phyloP scores from a whole-genome alignment of 192 early-diverging fungal species.

The Pilaira anomala region DNA sequence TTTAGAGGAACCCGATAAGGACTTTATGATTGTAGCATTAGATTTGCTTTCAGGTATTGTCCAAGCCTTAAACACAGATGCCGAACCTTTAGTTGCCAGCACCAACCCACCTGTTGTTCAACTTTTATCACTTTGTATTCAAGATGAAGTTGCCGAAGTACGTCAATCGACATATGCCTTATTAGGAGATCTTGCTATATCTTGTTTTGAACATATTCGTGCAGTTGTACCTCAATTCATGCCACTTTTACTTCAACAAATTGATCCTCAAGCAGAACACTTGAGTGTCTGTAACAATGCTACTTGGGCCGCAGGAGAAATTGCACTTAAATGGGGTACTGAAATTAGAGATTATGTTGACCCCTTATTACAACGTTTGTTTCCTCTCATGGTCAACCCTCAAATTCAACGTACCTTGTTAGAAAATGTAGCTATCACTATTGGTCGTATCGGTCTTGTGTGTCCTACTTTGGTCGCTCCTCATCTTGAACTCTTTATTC shows the following conservation, averaged over 20 bases:
- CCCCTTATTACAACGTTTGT: slow-evolving; percentile 79
- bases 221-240: slow-evolving; percentile 80
- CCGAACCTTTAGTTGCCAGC: slow-evolving; percentile 71
- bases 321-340: slow-evolving; percentile 78
- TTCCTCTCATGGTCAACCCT: slow-evolving; percentile 72
- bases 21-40: slow-evolving; percentile 94
- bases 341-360: slow-evolving; percentile 82
- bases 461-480: slow-evolving; percentile 82
- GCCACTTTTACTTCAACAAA: slow-evolving; percentile 69
- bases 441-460: slow-evolving; percentile 92
- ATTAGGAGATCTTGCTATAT: slow-evolving; percentile 94
- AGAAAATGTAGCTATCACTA: slow-evolving; percentile 96
- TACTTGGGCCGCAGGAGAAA: slow-evolving; percentile 96
- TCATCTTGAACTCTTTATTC: slow-evolving; percentile 78
- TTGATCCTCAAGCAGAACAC: slow-evolving; percentile 71
- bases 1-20: slow-evolving; percentile 81
- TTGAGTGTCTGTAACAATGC: slow-evolving; percentile 97
- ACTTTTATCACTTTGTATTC: slow-evolving; percentile 80
- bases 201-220: slow-evolving; percentile 77
- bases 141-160: slow-evolving; percentile 65
- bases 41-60: slow-evolving; percentile 93
- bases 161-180: slow-evolving; percentile 95
- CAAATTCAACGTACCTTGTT: slow-evolving; percentile 71
- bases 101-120: slow-evolving; percentile 71
- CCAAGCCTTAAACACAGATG: slow-evolving; percentile 80